Conservation (phyloP, 306 rosid species). For the Corylus heterophylla region DNA sequence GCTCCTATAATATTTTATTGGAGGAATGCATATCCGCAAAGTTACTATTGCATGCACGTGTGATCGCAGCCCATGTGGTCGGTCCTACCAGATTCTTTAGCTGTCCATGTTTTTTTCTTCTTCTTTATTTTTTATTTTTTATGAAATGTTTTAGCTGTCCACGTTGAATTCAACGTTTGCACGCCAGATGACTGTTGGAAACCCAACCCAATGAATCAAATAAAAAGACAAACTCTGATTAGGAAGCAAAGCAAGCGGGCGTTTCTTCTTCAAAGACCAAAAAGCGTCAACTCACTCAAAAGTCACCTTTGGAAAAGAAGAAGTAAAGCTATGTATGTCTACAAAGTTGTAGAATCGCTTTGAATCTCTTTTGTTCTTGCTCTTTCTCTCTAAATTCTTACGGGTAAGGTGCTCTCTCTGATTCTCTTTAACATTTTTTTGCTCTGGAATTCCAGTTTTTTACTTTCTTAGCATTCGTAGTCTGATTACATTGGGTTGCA, state of each 20-base stretch:
- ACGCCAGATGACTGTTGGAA: background rate
- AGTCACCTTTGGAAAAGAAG: background rate
- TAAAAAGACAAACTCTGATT: background rate
- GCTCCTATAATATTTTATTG: too few species aligned
- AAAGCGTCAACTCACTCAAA: background rate
- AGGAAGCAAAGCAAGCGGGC: background rate
- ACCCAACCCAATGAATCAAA: background rate
- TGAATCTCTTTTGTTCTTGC: slow-evolving; percentile 7
- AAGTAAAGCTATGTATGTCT: background rate
- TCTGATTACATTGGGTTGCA: background rate
- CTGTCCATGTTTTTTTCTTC: too few species aligned
- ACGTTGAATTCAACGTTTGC: background rate
- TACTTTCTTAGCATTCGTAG: background rate
- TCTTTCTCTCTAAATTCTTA: background rate
- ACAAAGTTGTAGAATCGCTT: slow-evolving; percentile 16
- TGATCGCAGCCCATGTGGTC: background rate
- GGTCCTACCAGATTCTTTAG: background rate
- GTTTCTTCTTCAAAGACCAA: background rate
- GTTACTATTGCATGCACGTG: too few species aligned
- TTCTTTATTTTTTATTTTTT: too few species aligned
- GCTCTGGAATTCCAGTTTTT: background rate
- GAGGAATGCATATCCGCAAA: too few species aligned
- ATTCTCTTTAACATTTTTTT: background rate
- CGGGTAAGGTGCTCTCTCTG: slow-evolving; percentile 33
- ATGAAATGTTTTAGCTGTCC: background rate